Evolutionary conservation across 805 yeast genomes (phyloP), one percentile per base, ranked within the genome.

Genomic region (Jamesozyma rosinii): DNA sequence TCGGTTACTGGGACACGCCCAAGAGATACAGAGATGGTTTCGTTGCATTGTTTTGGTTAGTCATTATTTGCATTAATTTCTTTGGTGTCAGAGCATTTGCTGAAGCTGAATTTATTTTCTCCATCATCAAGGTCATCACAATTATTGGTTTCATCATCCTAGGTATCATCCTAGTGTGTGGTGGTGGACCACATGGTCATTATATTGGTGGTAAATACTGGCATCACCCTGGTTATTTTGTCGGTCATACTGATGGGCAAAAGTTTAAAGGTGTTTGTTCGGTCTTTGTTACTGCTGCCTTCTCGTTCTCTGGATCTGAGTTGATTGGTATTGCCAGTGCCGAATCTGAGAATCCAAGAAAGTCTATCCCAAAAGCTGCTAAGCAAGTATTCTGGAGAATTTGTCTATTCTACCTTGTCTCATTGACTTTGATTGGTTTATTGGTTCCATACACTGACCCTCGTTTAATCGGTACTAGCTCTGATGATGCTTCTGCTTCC

Each of bases 261-360:
- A 45, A 53, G 43, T 59, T 81, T 60, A 79, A 81, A 62, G 88
- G 87, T 47, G 75, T 83, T 41, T 76, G 81, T 55, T 68, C 83
- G 0, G 84, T 79, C n/a, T 76, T 83, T 48, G 81, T 82, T 40
- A 77, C 83, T 32, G 87, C 90, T 14, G 86, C 89, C 1, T 74
- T 74, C 56, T 72, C 78, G 9, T 76, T 75, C 52, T 64, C 74
- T 45, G 79, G 79, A 39, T 64, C 76, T 39, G 79, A 74, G 52
- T 55, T 74, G 55, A 67, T 72, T 48, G 78, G 77, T 37, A 53
- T 74, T 34, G 72, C 79, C 20, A 69, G 72, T 37, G 71, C 75
- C 29, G 79, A 74, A 52, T 61, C 77, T 11, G 58, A 58, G 17
- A 64, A 70, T 44, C 77, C 78, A 44, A 55, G 73, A 55, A 69